These are phyloP conservation scores for Ramularia collo-cygni DNA, from an alignment of 2,329 filamentous ascomycete genomes.

Conservation along the genomic window DNA sequence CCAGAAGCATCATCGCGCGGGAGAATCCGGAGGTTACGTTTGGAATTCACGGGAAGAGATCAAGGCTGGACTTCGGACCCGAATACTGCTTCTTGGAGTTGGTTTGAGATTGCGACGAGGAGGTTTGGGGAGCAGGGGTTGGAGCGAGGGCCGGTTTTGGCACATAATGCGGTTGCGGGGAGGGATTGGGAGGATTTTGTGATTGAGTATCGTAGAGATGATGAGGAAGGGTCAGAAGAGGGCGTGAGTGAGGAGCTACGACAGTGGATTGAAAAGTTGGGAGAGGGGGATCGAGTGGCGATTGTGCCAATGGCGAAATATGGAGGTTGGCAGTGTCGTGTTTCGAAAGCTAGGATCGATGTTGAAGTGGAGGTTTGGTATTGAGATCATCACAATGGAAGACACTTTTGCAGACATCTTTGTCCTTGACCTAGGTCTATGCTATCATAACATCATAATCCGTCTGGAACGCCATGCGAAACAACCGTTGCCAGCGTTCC, in stretches of 20 bases:
- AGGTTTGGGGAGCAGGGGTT: background rate
- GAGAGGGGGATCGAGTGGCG: slow-evolving; percentile 10
- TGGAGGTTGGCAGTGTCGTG: slow-evolving; percentile 11
- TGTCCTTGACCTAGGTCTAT: too few relatives aligned
- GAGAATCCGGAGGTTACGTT: slow-evolving; percentile 7
- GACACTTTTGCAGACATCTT: too few relatives aligned
- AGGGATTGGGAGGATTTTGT: slow-evolving; percentile 8
- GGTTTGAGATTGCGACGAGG: slow-evolving; percentile 12
- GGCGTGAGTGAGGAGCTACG: slow-evolving; percentile 4
- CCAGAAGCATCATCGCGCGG: slow-evolving; percentile 4
- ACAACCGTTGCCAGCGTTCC: too few relatives aligned
- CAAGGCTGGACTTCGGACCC: slow-evolving; percentile 12
- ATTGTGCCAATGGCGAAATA: slow-evolving; percentile 16
- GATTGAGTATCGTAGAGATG: slow-evolving; percentile 2
- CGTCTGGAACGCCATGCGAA: too few relatives aligned
- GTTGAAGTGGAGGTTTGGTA: slow-evolving; percentile 16
- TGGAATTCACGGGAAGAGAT: slow-evolving; percentile 10
- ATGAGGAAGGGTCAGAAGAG: slow-evolving; percentile 1
- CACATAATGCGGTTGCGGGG: slow-evolving; percentile 6
- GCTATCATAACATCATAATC: too few relatives aligned
- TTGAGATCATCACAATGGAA: too few relatives aligned
- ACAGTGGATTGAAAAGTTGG: slow-evolving; percentile 6
- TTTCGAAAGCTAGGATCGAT: slow-evolving; percentile 11
- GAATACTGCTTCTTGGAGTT: slow-evolving; percentile 10
- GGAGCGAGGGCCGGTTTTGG: slow-evolving; percentile 3